A percentile compares a stretch with the other conserved stretches of the same genome.
These are phyloP conservation scores for Hysterangium stoloniferum DNA, from an alignment of 768 basidiomycete genomes.

Conservation along the genomic window DNA sequence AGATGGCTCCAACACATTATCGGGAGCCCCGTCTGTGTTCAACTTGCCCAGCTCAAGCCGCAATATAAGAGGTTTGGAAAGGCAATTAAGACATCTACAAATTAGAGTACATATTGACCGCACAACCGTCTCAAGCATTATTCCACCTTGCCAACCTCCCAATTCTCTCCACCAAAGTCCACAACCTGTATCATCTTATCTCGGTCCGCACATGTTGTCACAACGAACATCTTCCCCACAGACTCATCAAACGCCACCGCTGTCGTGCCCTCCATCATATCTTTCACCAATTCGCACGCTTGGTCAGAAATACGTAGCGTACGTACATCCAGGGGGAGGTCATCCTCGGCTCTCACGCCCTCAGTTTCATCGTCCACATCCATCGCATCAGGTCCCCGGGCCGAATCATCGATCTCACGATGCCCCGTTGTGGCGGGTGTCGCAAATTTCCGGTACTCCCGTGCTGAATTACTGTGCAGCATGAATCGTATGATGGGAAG, in stretches of 20 bases:
- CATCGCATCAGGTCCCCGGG: background rate
- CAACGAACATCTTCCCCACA: slow-evolving; percentile 4
- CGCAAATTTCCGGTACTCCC: slow-evolving; percentile 1
- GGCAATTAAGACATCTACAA: no score
- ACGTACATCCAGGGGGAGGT: background rate
- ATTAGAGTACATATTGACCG: no score
- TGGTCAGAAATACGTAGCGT: background rate
- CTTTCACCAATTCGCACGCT: background rate
- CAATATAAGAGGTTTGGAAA: no score
- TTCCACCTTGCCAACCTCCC: background rate
- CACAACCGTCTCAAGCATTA: no score
- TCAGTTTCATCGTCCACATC: background rate
- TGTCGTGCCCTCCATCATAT: slow-evolving; percentile 9
- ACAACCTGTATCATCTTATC: slow-evolving; percentile 7
- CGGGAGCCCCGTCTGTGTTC: no score
- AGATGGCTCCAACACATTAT: no score
- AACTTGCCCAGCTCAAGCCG: no score
- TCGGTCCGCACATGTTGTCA: background rate
- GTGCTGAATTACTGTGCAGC: background rate
- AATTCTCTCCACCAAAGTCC: slow-evolving; percentile 5
- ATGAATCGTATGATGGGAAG: background rate
- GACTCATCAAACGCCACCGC: slow-evolving; percentile 5
- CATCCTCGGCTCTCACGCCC: background rate
- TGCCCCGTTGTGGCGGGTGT: background rate
- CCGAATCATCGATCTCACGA: background rate